These are phyloP conservation scores for Zygosaccharomyces lentus DNA, from an alignment of 805 yeast genomes.

Conservation along the genomic window DNA sequence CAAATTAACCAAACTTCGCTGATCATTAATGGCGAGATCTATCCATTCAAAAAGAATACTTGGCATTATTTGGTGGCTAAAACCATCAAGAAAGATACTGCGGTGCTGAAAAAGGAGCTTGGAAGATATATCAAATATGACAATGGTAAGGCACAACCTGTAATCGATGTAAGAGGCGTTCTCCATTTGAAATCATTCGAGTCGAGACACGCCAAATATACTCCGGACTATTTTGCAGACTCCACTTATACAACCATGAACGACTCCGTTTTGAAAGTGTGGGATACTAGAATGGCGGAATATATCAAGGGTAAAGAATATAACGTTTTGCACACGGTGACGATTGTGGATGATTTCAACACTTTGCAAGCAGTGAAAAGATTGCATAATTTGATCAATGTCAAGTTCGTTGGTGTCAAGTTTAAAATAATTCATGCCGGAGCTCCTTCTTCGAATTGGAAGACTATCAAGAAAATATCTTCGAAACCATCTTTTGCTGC, in stretches of 20 bases:
- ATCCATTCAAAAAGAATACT: constrained; percentile 42
- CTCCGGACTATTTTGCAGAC: constrained; percentile 43
- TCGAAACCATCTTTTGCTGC: constrained; percentile 28
- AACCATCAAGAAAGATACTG: constrained; percentile 53
- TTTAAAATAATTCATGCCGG: constrained; percentile 38
- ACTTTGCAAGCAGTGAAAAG: constrained; percentile 40
- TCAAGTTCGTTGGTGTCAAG: constrained; percentile 36
- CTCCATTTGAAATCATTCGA: constrained; percentile 30
- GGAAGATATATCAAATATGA: constrained; percentile 11
- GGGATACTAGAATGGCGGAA: constrained; percentile 24
- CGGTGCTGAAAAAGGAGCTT: constrained; percentile 22
- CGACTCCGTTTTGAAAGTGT: constrained; percentile 15
- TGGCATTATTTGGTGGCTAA: constrained; percentile 55
- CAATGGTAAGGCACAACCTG: constrained; percentile 6
- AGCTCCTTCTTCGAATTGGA: constrained; percentile 22
- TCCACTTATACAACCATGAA: constrained; percentile 33
- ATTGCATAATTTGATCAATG: constrained; percentile 34
- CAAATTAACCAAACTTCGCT: constrained; percentile 48
- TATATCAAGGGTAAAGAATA: constrained; percentile 17
- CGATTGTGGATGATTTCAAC: constrained; percentile 58
- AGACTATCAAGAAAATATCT: constrained; percentile 9
- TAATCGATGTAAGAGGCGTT: constrained; percentile 28
- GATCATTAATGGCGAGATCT: constrained; percentile 70
- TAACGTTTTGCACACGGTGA: constrained; percentile 38
- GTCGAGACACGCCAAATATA: constrained; percentile 46